Conservation (phyloP, 2,329 filamentous ascomycete species). For the Sarocladiaceae sp. region DNA sequence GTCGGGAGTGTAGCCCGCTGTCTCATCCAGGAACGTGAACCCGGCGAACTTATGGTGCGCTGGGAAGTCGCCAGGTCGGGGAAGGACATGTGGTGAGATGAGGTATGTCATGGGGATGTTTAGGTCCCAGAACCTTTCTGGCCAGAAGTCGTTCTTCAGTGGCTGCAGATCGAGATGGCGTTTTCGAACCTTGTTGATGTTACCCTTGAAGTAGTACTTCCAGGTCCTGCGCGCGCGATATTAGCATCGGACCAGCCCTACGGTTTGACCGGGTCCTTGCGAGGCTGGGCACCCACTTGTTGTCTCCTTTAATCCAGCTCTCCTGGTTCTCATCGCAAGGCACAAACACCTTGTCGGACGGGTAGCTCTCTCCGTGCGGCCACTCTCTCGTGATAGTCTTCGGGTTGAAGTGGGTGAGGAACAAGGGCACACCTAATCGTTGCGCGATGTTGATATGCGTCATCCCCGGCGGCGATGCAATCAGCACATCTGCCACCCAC, state of each 20-base stretch:
- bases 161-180: background rate
- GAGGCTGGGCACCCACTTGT: background rate
- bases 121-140: background rate
- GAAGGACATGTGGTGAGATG: background rate
- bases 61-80: background rate
- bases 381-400: conserved; percentile 1
- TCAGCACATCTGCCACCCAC: background rate
- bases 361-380: background rate
- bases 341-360: background rate
- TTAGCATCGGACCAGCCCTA: too few relatives aligned
- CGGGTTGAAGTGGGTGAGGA: conserved; percentile 3
- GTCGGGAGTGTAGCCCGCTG: background rate
- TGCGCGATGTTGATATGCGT: conserved; percentile 3
- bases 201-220: background rate
- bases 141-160: background rate
- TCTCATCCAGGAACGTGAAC: background rate
- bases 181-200: background rate
- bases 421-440: background rate
- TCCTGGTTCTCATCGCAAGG: conserved; percentile 1
- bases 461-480: conserved; percentile 3
- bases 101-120: background rate
- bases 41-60: background rate
- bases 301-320: background rate
- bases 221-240: background rate
- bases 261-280: too few relatives aligned